Conservation (phyloP, 495 filamentous ascomycete species). For the Clavariopsis aquatica region DNA sequence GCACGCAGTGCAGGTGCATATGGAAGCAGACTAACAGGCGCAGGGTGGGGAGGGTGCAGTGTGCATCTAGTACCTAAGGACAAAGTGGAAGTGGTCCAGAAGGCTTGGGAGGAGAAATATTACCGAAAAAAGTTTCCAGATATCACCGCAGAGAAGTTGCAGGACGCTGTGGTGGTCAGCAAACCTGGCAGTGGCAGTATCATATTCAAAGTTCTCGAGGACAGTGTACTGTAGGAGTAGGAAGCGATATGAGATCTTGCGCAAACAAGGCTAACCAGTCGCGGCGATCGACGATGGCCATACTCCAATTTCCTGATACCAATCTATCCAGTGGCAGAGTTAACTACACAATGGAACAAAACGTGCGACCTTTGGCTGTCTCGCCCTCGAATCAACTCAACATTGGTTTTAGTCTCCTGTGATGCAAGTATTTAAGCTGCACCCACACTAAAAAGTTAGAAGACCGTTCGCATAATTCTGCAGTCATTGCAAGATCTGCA, state of each 20-base stretch:
- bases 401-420: not conserved
- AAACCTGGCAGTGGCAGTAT: conserved; percentile 73
- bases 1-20: conserved; percentile 76
- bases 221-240: conserved; percentile 17
- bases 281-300: not conserved
- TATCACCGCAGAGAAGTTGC: conserved; percentile 70
- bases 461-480: too few species aligned
- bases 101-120: conserved; percentile 76
- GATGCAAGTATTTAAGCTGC: too few species aligned
- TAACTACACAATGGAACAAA: not conserved
- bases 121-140: conserved; percentile 71
- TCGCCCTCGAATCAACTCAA: not conserved
- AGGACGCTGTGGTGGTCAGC: conserved; percentile 83
- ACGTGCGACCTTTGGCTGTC: not conserved
- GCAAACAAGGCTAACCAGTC: not conserved
- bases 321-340: not conserved
- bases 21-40: conserved; percentile 86
- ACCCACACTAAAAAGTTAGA: too few species aligned
- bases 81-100: conserved; percentile 78
- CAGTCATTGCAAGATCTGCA: too few species aligned
- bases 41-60: conserved; percentile 94
- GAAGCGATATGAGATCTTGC: not conserved
- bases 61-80: conserved; percentile 88
- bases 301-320: not conserved
- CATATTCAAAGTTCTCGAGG: conserved; percentile 32